Evolutionary conservation across 2,329 filamentous ascomycete genomes (phyloP).

Genomic region (Malbranchea zuffiana): DNA sequence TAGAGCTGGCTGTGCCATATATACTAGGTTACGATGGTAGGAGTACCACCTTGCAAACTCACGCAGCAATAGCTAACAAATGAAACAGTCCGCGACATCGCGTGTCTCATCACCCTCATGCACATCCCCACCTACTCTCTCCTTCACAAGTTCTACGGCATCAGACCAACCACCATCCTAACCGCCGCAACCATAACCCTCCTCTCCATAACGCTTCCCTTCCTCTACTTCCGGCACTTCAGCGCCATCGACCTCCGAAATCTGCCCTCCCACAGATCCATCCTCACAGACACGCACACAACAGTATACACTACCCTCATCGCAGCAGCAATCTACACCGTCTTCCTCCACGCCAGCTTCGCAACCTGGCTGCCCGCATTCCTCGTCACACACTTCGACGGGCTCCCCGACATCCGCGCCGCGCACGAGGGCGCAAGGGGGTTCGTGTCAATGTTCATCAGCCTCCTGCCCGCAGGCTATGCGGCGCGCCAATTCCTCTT

Average conservation of each 20-base stretch:
- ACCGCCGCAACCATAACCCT: conserved; percentile 57
- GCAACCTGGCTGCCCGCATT: conserved; percentile 58
- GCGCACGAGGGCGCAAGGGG: conserved; percentile 54
- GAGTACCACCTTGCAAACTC: not conserved
- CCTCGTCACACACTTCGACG: conserved; percentile 66
- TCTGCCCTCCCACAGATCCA: conserved; percentile 41
- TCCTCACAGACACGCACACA: conserved; percentile 53
- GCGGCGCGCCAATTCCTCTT: conserved; percentile 71
- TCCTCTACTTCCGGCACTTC: conserved; percentile 59
- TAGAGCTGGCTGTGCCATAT: conserved; percentile 65
- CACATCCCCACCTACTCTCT: conserved; percentile 68
- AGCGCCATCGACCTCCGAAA: conserved; percentile 53
- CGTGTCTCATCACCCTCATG: conserved; percentile 55
- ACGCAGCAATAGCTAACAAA: not conserved
- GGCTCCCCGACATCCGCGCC: conserved; percentile 55
- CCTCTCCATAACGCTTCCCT: conserved; percentile 59
- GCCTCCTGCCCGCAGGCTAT: conserved; percentile 57
- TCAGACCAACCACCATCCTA: conserved; percentile 51
- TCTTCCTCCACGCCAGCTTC: conserved; percentile 60
- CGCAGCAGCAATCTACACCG: conserved; percentile 60
- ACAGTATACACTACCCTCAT: conserved; percentile 56
- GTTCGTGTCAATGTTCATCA: conserved; percentile 35
- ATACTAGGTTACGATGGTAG: conserved; percentile 55
- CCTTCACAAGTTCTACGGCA: conserved; percentile 63
- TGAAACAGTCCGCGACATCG: conserved; percentile 40